Evolutionary conservation across 768 basidiomycete genomes (phyloP), one percentile per base, ranked within the genome.

Genomic region (Russula dissimulans): DNA sequence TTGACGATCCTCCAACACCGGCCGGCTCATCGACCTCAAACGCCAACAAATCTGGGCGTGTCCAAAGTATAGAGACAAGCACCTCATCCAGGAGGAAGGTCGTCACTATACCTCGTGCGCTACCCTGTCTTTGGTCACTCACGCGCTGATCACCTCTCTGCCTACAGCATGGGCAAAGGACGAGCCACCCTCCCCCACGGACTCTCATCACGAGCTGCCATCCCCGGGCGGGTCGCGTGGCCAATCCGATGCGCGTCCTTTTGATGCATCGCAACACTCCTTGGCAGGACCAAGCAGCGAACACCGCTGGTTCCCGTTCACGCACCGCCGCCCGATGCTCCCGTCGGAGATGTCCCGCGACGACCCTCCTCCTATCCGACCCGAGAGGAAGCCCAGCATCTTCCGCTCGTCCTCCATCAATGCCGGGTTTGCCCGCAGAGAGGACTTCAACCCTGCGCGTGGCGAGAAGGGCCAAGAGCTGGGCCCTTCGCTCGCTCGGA

Each of bases 281-380:
- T 78, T 76, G 4, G 61, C 65, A 70, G 63, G 67, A 61, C 62
- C 67, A 66, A 43, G 63, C 73, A 71, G 45, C 32, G 64, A 66
- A 31, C 43, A 65, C 17, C 81, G 81, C 52, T 91, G 89, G 89
- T 88, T 84, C 83, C 74, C 86, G 0, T 89, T 91, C 70, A 82
- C 82, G 31, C 79, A 82, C 42, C 81, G 83, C 48, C 79, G 83
- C 17, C 54, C 62, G 12, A 42, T 42, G 32, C 34, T 53, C 31
- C 18, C 34, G n/a, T 47, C 59, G 15, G 59, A 56, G 2, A 14
- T 39, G 39, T 50, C 39, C 22, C 31, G 48, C 18, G 34, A 18
- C 1, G 54, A 49, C 7, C 29, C 62, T 11, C 52, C 60, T 34
- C 10, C 12, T 26, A 17, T 15, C 39, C 59, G 45, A n/a, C 34